These are phyloP conservation scores for Rickenella mellea DNA, from an alignment of 768 basidiomycete species.

Conservation along the genomic window DNA sequence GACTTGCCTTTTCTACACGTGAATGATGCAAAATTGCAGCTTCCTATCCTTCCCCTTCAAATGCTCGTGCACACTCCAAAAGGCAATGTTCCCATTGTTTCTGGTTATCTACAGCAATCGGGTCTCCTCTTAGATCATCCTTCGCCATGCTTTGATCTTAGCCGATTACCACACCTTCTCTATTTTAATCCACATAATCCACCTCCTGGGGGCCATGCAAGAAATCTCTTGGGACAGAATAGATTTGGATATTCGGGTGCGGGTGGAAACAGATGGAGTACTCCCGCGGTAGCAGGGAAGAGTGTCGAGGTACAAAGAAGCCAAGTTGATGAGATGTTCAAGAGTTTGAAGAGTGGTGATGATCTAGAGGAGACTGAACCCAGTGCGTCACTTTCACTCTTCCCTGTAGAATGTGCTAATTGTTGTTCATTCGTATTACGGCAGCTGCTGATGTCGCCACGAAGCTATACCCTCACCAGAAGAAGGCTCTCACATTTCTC, in stretches of 20 bases:
- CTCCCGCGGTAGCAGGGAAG: conserved; percentile 51
- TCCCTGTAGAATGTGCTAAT: conserved; percentile 10
- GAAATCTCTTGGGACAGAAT: conserved; percentile 28
- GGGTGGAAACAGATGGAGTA: conserved; percentile 44
- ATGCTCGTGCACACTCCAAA: conserved; percentile 91
- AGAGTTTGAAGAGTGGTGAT: conserved; percentile 77
- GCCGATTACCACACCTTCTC: conserved; percentile 44
- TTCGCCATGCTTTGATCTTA: conserved; percentile 50
- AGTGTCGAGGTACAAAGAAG: conserved; percentile 86
- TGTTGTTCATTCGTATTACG: conserved; percentile 8
- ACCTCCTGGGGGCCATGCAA: conserved; percentile 56
- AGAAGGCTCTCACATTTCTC: conserved; percentile 93
- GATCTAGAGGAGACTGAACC: conserved; percentile 83
- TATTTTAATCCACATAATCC: conserved; percentile 90
- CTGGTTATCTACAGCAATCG: conserved; percentile 59
- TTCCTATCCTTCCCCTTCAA: conserved; percentile 74
- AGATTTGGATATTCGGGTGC: conserved; percentile 31
- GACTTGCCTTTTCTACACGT: conserved; percentile 12
- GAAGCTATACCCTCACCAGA: conserved; percentile 91
- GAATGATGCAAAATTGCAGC: conserved; percentile 31
- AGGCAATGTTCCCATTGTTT: conserved; percentile 80
- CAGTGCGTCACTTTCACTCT: conserved; percentile 37
- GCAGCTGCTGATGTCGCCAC: conserved; percentile 70
- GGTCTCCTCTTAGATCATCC: conserved; percentile 78
- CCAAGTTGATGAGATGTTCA: conserved; percentile 92